These are phyloP conservation scores for Flueggea neowawraea DNA, from an alignment of 441 rosid species.

Conservation along the genomic window DNA sequence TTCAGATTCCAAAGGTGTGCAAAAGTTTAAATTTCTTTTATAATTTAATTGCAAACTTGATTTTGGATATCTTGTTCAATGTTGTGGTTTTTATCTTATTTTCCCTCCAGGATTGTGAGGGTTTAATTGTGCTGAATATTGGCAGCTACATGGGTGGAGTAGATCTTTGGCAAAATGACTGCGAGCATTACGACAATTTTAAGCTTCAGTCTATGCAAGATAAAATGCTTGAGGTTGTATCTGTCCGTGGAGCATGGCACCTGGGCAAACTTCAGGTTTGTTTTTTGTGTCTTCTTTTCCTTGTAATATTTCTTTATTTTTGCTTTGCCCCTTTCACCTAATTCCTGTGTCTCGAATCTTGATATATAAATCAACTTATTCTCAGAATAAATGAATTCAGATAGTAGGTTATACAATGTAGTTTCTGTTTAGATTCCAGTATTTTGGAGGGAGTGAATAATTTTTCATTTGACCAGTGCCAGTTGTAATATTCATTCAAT, in stretches of 20 bases:
- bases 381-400: too few species aligned
- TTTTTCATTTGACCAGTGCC: too few species aligned
- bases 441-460: too few species aligned
- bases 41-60: not conserved
- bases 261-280: slow-evolving; percentile 74
- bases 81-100: slow-evolving; percentile 5
- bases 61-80: slow-evolving; percentile 4
- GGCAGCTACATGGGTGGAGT: slow-evolving; percentile 85
- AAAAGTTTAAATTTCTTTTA: not conserved
- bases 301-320: not conserved
- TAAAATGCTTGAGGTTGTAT: slow-evolving; percentile 62
- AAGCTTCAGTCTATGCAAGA: slow-evolving; percentile 57
- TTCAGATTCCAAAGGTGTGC: slow-evolving; percentile 58
- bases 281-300: not conserved
- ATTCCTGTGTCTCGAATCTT: too few species aligned
- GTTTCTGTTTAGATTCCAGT: too few species aligned
- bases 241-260: slow-evolving; percentile 74
- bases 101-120: slow-evolving; percentile 54
- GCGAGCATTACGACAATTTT: slow-evolving; percentile 61
- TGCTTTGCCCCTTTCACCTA: not conserved
- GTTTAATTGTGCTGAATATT: slow-evolving; percentile 65
- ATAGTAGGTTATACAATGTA: too few species aligned
- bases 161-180: slow-evolving; percentile 76
- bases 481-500: too few species aligned
- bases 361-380: too few species aligned